Conservation (phyloP, 139 green algal species). For the Coelastrella sp. region DNA sequence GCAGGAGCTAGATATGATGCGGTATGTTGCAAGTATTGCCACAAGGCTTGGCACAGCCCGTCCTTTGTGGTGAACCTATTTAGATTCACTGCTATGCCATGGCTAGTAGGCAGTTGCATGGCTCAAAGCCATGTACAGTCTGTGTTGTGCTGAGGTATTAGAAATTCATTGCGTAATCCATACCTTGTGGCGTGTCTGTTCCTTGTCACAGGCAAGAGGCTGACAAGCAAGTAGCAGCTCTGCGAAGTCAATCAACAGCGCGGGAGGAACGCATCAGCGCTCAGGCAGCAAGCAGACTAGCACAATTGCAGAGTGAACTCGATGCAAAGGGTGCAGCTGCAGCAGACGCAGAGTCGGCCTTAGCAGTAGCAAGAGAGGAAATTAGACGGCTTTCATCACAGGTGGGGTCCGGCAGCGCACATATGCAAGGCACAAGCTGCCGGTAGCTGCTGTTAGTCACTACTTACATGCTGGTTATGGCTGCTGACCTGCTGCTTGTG, state of each 20-base stretch:
- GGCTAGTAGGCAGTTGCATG: not conserved
- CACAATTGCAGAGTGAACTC: conserved; percentile 37
- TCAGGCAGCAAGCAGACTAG: not conserved
- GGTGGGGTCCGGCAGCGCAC: not conserved
- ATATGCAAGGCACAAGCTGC: not conserved
- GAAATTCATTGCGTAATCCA: not conserved
- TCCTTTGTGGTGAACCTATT: not conserved
- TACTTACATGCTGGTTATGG: too few relatives aligned
- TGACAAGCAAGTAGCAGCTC: not conserved
- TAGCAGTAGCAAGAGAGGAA: conserved; percentile 2
- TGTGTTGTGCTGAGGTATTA: not conserved
- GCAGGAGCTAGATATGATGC: conserved; percentile 15
- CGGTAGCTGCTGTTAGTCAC: not conserved
- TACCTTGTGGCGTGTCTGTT: not conserved
- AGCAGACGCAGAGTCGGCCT: not conserved
- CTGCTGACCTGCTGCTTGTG: too few relatives aligned
- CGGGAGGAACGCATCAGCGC: conserved; percentile 27
- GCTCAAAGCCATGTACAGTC: not conserved
- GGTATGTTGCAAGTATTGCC: not conserved
- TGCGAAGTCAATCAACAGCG: conserved; percentile 19
- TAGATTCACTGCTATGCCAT: not conserved
- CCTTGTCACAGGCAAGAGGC: conserved; percentile 13
- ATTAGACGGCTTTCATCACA: not conserved
- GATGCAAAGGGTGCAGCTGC: conserved; percentile 9
- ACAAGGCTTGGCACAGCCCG: not conserved